Base-by-base conservation (phyloP, 2,329 filamentous ascomycete species). In the Berkeleyomyces rouxiae region DNA sequence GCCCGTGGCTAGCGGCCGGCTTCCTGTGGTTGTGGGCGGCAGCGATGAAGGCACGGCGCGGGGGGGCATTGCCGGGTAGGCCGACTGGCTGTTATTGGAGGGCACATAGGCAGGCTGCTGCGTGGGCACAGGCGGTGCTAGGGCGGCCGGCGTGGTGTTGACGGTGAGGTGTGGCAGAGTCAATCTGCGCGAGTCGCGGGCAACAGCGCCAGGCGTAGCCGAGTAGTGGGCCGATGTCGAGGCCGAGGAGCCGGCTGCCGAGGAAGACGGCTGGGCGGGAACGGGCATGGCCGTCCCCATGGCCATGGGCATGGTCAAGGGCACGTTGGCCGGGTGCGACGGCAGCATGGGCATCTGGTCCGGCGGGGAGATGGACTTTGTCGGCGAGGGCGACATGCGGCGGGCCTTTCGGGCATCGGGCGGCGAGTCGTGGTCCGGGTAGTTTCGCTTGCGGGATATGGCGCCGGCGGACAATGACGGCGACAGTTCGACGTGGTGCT, bases 401-500 rank as follows among this genome's bases (percentile, higher is more conserved):
- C 63, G 59, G 5, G 59, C 37, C 55, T 64, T 64, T 13, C 63
- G 51, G 5, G 63, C 46, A 43, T 55, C 63, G 7, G 59, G 13
- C 37, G 58, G 53, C 16, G 16, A 5, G 61, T 67, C 64, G 47
- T 62, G 62, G 59, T 61, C 58, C 10, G 62, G 44, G 42, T 64
- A 68, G 62, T 65, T 65, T 33, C 67, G 67, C 63, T 66, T 68
- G 62, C 66, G 67, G 40, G 69, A 49, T 4, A 36, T 3, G 57
- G 11, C 39, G 11, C 63, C 43, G n/a, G 57, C 59, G 7, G 59
- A 61, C 7, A 64, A 39, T 6, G 63, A 61, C 1, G 63, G 63
- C 23, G 63, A 64, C 3, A 61, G 44, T 7, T 64, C 63, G 39
- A 46, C n/a, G 7, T 61, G 59, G 53, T 64, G 10, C 42, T 40